These are phyloP conservation scores for Grammothele lineata DNA, from an alignment of 768 basidiomycete species.

Conservation along the genomic window DNA sequence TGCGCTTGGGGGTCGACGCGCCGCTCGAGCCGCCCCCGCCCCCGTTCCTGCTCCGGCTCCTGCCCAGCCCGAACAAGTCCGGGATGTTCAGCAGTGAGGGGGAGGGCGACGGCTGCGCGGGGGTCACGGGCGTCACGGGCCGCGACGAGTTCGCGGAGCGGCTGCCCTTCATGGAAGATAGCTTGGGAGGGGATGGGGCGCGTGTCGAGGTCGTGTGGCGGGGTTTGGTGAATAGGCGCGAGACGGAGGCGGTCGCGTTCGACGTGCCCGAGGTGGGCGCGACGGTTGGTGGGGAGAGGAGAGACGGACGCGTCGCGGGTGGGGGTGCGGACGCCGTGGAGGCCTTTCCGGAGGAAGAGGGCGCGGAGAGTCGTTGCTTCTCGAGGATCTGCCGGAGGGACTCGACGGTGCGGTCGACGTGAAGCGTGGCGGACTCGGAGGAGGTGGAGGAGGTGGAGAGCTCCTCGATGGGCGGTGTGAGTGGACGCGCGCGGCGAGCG, in stretches of 20 bases:
- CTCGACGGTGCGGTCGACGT: constrained; percentile 59
- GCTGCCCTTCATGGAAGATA: constrained; percentile 39
- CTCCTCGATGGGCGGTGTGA: constrained; percentile 60
- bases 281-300: constrained; percentile 47
- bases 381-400: constrained; percentile 68
- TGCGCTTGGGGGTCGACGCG: constrained; percentile 66
- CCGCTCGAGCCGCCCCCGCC: constrained; percentile 44
- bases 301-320: constrained; percentile 34
- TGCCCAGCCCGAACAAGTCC: constrained; percentile 19
- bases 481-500: constrained; percentile 29
- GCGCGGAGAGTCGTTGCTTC: constrained; percentile 14
- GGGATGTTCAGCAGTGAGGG: constrained; percentile 19
- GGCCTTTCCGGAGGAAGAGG: constrained; percentile 4
- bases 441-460: constrained; percentile 45
- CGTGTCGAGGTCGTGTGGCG: constrained; percentile 59
- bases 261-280: constrained; percentile 55
- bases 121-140: constrained; percentile 17
- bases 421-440: constrained; percentile 51
- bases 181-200: constrained; percentile 55
- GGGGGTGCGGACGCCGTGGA: constrained; percentile 31
- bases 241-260: constrained; percentile 73
- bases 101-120: constrained; percentile 30
- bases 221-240: constrained; percentile 67
- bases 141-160: constrained; percentile 34
- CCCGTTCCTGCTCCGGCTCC: constrained; percentile 26